phyloP scores from a whole-genome alignment of 257 asterid species.

The Coffea canephora region DNA sequence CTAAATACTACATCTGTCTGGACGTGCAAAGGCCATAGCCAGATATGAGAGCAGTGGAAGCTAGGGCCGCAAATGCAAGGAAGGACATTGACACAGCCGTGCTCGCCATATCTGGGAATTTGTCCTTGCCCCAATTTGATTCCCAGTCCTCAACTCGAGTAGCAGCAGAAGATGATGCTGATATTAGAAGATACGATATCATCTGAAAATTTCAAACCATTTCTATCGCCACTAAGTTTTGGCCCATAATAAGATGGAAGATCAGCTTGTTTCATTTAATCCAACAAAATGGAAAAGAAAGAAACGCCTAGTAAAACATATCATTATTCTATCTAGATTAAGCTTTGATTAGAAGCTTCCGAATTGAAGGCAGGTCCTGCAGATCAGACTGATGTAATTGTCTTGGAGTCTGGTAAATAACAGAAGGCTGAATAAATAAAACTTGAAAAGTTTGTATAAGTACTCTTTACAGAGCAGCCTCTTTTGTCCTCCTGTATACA shows the following conservation, averaged over 20 bases:
- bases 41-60: constrained; percentile 70
- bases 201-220: constrained; percentile 41
- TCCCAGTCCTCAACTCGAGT: constrained; percentile 77
- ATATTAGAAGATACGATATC: constrained; percentile 78
- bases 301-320: background rate
- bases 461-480: background rate
- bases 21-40: constrained; percentile 71
- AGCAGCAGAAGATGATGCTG: constrained; percentile 91
- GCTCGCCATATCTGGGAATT: constrained; percentile 76
- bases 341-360: background rate
- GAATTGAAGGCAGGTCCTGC: background rate
- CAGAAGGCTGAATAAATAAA: background rate
- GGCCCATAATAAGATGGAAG: background rate
- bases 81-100: constrained; percentile 71
- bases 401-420: background rate
- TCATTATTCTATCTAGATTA: background rate
- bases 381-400: background rate
- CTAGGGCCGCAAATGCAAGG: constrained; percentile 73
- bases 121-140: constrained; percentile 81
- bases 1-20: constrained; percentile 25
- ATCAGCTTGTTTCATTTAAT: background rate
- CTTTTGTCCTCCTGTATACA: background rate
- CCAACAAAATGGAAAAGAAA: background rate
- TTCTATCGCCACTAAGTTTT: background rate
- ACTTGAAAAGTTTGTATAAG: background rate